Conservation (phyloP, 192 early-diverging fungal species). For the Anaeromyces robustus region DNA sequence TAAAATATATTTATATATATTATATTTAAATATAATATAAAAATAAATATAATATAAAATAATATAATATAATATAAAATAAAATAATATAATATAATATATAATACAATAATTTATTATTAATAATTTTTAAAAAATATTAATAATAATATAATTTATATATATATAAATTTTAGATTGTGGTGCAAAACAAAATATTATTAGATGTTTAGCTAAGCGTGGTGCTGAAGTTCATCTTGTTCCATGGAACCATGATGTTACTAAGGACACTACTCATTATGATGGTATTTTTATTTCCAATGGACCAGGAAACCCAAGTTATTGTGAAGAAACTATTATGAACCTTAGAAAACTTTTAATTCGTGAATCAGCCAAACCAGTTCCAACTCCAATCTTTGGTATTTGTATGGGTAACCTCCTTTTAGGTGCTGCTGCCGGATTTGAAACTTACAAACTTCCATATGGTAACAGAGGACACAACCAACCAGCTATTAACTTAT, state of each 20-base stretch:
- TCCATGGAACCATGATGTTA: constrained; percentile 71
- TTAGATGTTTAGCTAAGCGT: constrained; percentile 61
- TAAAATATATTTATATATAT: too few species aligned
- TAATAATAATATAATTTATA: neutral
- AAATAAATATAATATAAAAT: too few species aligned
- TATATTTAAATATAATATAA: too few species aligned
- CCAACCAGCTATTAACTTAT: constrained; percentile 72
- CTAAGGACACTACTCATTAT: constrained; percentile 20
- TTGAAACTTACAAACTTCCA: constrained; percentile 70
- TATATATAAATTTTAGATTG: constrained; percentile 36
- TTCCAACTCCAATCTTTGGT: constrained; percentile 75
- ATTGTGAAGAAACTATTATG: constrained; percentile 45
- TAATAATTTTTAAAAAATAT: neutral
- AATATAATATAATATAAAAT: too few species aligned
- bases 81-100: too few species aligned
- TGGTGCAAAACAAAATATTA: constrained; percentile 86
- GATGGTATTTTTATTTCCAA: constrained; percentile 90
- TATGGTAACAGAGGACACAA: constrained; percentile 96
- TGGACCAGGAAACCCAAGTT: constrained; percentile 71
- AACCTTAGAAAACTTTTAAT: constrained; percentile 45
- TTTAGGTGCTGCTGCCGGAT: constrained; percentile 78
- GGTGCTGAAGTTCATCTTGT: constrained; percentile 75
- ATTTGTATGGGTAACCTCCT: constrained; percentile 96
- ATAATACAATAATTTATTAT: too few species aligned
- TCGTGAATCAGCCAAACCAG: constrained; percentile 15